These are phyloP conservation scores for Puccinia triticina DNA, from an alignment of 1,284 basidiomycete species.

Conservation along the genomic window DNA sequence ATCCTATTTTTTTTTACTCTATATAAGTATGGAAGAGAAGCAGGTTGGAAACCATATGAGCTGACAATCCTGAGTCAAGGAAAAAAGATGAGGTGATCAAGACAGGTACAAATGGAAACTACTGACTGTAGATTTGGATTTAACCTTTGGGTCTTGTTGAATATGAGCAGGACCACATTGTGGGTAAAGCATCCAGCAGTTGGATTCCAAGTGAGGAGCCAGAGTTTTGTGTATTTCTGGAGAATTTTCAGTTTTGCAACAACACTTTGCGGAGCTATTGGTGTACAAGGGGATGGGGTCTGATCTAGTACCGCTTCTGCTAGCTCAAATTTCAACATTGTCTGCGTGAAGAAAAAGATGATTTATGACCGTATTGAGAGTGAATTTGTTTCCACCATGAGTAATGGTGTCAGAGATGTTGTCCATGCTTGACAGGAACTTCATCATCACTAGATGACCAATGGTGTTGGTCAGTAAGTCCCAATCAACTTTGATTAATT, in stretches of 20 bases:
- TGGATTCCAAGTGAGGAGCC: not conserved
- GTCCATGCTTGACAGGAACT: not conserved
- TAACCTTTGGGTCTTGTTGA: not conserved
- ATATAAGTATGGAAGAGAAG: not conserved
- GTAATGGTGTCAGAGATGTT: not conserved
- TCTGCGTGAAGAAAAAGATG: not conserved
- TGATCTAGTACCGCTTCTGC: not conserved
- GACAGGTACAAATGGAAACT: not conserved
- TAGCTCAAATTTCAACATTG: not conserved
- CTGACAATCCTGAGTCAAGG: conserved; percentile 2
- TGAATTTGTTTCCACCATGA: not conserved
- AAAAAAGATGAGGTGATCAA: not conserved
- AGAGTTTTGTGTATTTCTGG: not conserved
- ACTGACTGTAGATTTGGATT: not conserved
- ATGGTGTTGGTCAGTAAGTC: not conserved
- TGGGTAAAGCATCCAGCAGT: conserved; percentile 9
- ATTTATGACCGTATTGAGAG: not conserved
- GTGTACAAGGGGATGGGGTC: not conserved
- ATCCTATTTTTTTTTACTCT: too few relatives aligned
- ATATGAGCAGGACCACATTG: not conserved
- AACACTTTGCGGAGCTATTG: not conserved
- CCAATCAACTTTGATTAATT: not conserved
- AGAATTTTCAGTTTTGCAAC: too few relatives aligned
- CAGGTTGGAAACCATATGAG: not conserved
- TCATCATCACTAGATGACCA: not conserved